Percentiles rank a stretch among this genome's conserved stretches.
These are phyloP conservation scores for Gardenia jasminoides DNA, from an alignment of 257 asterid species.

Conservation along the genomic window DNA sequence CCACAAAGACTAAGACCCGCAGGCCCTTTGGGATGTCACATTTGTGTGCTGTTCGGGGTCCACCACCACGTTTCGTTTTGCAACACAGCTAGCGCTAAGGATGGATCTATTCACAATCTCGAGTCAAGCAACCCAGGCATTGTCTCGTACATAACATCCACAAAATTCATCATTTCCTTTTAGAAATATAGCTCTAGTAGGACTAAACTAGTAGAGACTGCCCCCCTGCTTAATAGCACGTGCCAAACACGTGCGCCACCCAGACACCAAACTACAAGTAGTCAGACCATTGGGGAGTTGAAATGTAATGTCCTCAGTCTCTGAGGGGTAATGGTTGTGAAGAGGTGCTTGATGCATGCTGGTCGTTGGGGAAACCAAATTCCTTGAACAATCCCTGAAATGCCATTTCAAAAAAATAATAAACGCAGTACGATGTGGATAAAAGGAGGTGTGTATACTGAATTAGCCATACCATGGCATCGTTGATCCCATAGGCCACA, in stretches of 20 bases:
- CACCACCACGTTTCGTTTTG: conserved; percentile 37
- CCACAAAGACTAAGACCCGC: conserved; percentile 7
- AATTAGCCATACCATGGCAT: conserved; percentile 58
- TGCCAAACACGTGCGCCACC: conserved; percentile 7
- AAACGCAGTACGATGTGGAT: conserved; percentile 10
- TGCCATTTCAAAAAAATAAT: conserved; percentile 7
- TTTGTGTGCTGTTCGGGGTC: conserved; percentile 31
- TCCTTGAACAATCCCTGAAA: conserved; percentile 66
- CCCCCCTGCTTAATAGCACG: conserved; percentile 5
- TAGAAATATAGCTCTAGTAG: neutral
- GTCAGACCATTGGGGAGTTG: neutral
- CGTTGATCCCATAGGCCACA: conserved; percentile 78
- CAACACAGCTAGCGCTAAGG: conserved; percentile 30
- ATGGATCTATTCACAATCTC: conserved; percentile 22
- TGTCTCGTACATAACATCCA: conserved; percentile 6
- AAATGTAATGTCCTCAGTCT: neutral
- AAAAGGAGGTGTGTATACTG: neutral
- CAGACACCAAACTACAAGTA: neutral
- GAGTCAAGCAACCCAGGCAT: conserved; percentile 20
- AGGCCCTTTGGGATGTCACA: conserved; percentile 25
- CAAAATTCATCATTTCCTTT: conserved; percentile 12
- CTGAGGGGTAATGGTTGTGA: conserved; percentile 29
- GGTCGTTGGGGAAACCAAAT: conserved; percentile 66
- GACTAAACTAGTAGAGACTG: neutral
- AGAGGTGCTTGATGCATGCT: conserved; percentile 33